Evolutionary conservation across 495 filamentous ascomycete species (phyloP), one percentile per base, ranked within the genome.

Genomic region (Trichoderma orchidacearum): DNA sequence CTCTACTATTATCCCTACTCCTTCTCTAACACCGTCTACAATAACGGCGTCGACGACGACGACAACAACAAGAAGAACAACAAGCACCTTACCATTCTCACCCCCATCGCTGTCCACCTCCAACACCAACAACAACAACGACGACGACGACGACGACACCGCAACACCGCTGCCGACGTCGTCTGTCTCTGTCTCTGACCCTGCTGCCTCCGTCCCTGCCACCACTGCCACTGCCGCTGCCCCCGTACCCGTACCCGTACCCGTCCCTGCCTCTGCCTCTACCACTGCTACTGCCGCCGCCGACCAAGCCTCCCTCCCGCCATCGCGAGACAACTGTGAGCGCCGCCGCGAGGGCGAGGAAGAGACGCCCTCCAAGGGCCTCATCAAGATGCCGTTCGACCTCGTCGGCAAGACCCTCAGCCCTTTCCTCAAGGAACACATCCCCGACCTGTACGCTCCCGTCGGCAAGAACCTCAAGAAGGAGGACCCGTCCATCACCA

Each of bases 361-460:
- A 48, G 68, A 70, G 53, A 58, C 62, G 59, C 41, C 21, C 41
- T 60, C 68, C 56, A 54, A 64, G 57, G 55, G 72, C 64, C 64
- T 70, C 52, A 64, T 59, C 53, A 75, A 68, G 59, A 75, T 78
- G 68, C 73, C 75, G 35, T 69, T 73, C 54, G 66, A 72, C 54
- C 62, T 78, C 23, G 78, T 77, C 45, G 70, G 71, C 53, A 72
- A 80, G 61, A 75, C 75, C 9, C 80, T 95, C 45, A 84, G 85
- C 3, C 90, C 91, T 0, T 95, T 95, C 62, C 78, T 96, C 48
- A 81, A 82, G 54, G 85, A 85, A 68, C 88, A 96, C 61, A 91
- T 95, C 6, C 90, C 90, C 1, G 79, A 80, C 36, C 80, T 90
- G 64, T 94, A 95, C 68, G 86, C 86, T 3, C 85, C 85, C 2